Evolutionary conservation across 495 filamentous ascomycete species (phyloP).

Genomic region (Cercophora newfieldiana): DNA sequence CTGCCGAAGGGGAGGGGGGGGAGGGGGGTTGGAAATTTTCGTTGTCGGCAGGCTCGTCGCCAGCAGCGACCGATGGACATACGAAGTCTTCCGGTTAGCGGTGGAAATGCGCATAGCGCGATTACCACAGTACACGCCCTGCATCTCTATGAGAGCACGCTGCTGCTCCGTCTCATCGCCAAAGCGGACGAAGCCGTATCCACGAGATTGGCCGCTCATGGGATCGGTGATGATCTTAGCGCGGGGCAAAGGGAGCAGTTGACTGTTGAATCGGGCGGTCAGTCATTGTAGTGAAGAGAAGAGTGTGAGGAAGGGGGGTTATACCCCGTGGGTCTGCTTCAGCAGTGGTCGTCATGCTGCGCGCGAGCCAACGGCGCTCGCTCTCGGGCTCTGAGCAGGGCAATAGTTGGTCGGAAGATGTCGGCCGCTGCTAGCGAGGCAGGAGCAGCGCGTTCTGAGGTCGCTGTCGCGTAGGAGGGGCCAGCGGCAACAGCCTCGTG

Average conservation of each 20-base stretch:
- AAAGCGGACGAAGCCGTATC: constrained; percentile 98
- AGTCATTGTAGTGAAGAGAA: constrained; percentile 4
- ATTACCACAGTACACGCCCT: constrained; percentile 98
- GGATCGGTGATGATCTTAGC: constrained; percentile 99
- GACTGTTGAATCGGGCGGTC: neutral
- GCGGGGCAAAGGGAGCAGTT: too few relatives aligned
- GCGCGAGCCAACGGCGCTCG: constrained; percentile 11
- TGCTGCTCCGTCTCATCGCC: constrained; percentile 93
- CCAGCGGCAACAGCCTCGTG: too few relatives aligned
- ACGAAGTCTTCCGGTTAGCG: constrained; percentile 86
- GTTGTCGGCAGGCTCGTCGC: too few relatives aligned
- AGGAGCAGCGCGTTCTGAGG: constrained; percentile 5
- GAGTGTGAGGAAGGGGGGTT: neutral
- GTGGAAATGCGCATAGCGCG: constrained; percentile 98
- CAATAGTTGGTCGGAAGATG: constrained; percentile 12
- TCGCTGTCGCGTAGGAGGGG: constrained; percentile 5
- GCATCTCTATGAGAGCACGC: constrained; percentile 93
- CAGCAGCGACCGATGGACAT: constrained; percentile 16
- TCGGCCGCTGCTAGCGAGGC: constrained; percentile 8
- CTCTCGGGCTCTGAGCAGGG: constrained; percentile 14
- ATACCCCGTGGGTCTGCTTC: neutral
- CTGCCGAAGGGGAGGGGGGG: too few relatives aligned
- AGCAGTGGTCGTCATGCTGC: neutral
- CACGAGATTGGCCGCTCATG: constrained; percentile 94
- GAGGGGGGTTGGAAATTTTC: too few relatives aligned